Percentiles rank a stretch among this genome's conserved stretches.
These are phyloP conservation scores for Pythium grandisporangium DNA, from an alignment of 352 stramenopile genomes.

Conservation along the genomic window DNA sequence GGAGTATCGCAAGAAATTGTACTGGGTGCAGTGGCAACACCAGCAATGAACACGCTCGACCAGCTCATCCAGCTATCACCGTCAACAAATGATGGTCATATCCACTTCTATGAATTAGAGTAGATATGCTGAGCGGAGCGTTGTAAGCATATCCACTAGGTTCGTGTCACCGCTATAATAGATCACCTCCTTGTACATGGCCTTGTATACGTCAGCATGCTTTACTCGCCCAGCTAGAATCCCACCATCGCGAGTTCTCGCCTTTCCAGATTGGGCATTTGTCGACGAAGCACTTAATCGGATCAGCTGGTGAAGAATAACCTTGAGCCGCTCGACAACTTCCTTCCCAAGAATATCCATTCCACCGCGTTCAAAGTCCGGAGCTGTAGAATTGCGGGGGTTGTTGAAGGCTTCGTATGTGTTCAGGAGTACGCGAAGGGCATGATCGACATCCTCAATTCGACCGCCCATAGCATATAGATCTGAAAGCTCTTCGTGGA, in stretches of 20 bases:
- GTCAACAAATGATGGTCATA: conserved; percentile 5
- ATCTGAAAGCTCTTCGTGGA: conserved; percentile 73
- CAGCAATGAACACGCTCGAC: conserved; percentile 56
- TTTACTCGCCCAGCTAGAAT: neutral
- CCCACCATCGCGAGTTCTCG: no score
- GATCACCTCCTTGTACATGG: conserved; percentile 82
- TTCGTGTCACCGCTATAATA: conserved; percentile 45
- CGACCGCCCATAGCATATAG: conserved; percentile 58
- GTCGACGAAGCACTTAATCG: conserved; percentile 18
- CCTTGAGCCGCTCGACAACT: conserved; percentile 48
- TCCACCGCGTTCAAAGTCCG: conserved; percentile 4
- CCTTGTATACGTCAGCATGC: conserved; percentile 54
- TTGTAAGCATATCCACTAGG: conserved; percentile 33
- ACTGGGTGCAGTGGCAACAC: conserved; percentile 32
- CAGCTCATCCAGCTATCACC: conserved; percentile 26
- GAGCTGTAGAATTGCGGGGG: conserved; percentile 2
- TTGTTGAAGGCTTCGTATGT: conserved; percentile 61
- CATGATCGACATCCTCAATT: conserved; percentile 69
- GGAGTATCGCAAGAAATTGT: conserved; percentile 14
- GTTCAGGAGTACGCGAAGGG: conserved; percentile 64
- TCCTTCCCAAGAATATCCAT: conserved; percentile 28
- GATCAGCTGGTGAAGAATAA: conserved; percentile 55
- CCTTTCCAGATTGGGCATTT: neutral
- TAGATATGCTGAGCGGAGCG: conserved; percentile 47
- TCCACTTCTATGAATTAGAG: conserved; percentile 33